Evolutionary conservation across 2,329 filamentous ascomycete species (phyloP).

Genomic region (Fusarium duplospermum): DNA sequence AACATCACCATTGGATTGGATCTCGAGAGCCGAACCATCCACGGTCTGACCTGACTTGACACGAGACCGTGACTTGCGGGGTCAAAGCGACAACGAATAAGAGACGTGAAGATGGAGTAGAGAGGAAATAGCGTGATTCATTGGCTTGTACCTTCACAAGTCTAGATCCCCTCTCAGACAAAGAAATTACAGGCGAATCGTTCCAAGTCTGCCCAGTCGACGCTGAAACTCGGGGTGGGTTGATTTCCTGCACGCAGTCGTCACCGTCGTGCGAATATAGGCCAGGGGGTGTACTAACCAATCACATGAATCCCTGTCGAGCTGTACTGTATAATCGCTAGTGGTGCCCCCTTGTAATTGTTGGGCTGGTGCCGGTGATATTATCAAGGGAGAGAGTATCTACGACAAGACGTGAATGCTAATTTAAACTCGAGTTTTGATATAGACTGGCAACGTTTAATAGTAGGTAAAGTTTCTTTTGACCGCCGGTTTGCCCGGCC

Average conservation of each 20-base stretch:
- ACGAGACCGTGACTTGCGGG: neutral
- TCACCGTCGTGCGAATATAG: neutral
- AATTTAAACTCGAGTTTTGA: neutral
- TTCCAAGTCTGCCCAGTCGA: neutral
- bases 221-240: neutral
- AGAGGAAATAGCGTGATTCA: neutral
- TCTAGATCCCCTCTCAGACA: neutral
- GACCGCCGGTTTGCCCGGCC: neutral
- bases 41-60: neutral
- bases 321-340: neutral
- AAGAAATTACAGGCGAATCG: constrained; percentile 1
- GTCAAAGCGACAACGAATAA: neutral
- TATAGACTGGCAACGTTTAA: neutral
- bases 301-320: neutral
- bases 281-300: neutral
- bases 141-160: neutral
- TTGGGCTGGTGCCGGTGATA: neutral
- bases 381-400: neutral
- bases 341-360: neutral
- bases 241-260: neutral
- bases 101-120: neutral
- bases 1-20: neutral
- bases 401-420: neutral
- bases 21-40: neutral
- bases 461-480: neutral